These are phyloP conservation scores for Sphaerulina vaccinii DNA, from an alignment of 2,329 filamentous ascomycete genomes.

Conservation along the genomic window DNA sequence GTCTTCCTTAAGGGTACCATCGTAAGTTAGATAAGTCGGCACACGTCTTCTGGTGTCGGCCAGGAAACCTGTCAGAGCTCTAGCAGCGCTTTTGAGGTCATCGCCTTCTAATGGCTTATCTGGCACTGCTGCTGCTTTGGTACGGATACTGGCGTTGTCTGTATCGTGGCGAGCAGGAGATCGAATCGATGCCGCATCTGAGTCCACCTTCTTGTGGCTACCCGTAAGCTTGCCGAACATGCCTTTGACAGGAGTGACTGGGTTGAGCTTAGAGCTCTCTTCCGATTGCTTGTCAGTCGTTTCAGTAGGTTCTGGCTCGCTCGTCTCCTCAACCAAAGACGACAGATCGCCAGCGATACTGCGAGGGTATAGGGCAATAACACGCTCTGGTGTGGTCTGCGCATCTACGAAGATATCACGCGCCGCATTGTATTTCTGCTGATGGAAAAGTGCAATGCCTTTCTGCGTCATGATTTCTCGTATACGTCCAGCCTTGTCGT, in stretches of 20 bases:
- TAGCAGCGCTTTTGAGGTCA: slow-evolving; percentile 76
- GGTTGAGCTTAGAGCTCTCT: slow-evolving; percentile 35
- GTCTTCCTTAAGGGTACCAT: slow-evolving; percentile 59
- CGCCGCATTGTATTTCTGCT: slow-evolving; percentile 78
- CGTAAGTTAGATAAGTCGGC: slow-evolving; percentile 59
- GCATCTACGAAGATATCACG: slow-evolving; percentile 91
- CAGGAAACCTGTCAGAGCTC: slow-evolving; percentile 81
- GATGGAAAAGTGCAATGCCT: slow-evolving; percentile 77
- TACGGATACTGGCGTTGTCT: slow-evolving; percentile 56
- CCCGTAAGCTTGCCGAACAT: slow-evolving; percentile 51
- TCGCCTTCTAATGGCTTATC: slow-evolving; percentile 69
- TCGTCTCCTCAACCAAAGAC: slow-evolving; percentile 48
- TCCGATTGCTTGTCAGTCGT: slow-evolving; percentile 35
- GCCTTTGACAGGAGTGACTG: slow-evolving; percentile 38
- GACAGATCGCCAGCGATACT: slow-evolving; percentile 81
- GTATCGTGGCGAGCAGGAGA: slow-evolving; percentile 58
- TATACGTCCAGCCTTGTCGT: slow-evolving; percentile 75
- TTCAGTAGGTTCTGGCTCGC: slow-evolving; percentile 45
- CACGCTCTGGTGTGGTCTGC: slow-evolving; percentile 82
- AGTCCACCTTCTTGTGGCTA: slow-evolving; percentile 46
- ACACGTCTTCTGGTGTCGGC: slow-evolving; percentile 74
- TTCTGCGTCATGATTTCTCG: slow-evolving; percentile 89
- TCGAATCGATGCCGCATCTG: slow-evolving; percentile 58
- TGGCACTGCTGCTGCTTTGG: slow-evolving; percentile 44
- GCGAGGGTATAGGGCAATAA: slow-evolving; percentile 79